Base-by-base conservation (phyloP, 805 yeast genomes). In the Saccharomycopsis lassenensis region DNA sequence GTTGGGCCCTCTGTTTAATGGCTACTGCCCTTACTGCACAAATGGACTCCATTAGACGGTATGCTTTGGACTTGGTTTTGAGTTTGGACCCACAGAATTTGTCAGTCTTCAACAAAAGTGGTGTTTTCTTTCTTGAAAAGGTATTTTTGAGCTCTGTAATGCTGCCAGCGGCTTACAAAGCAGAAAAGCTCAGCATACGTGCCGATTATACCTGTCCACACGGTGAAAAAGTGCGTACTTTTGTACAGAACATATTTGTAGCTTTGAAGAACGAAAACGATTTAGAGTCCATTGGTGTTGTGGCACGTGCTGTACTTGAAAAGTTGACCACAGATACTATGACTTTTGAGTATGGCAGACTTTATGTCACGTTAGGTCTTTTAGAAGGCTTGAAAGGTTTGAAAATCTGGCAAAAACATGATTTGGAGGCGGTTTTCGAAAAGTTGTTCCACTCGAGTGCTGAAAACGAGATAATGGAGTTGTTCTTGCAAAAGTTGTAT, bases 1-100 rank as follows among this genome's bases (percentile, higher is more conserved):
- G 77, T 1, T 85, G 94, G 87, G 78, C 82, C 0, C 60, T 81
- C 40, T 64, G 79, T 3, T 57, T 86, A n/a, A 59, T 85, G 7
- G 69, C 84, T 4, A 78, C 84, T 11, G 95, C 93, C 0, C 66
- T 83, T 46, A 70, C 64, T 33, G 84, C 87, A 0, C 66, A 83
- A 1, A 74, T 78, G 74, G 94, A 83, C 40, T 68, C 84, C 5
- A 84, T 86, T 1, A 62, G 87, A 40, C 74, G 71, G 46, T 74
- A 72, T 47, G 60, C 82, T 1, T 53, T 78, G 45, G 62, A 65
- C 2, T 49, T 82, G 30, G 58, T 83, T 29, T 64, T 78, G 26
- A 57, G 68, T 7, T 59, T 83, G 21, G 68, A 72, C 4, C 43
- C 48, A 1, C 52, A 63, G 22, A 61, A 72, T 44, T 57, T 75